Base-by-base conservation (phyloP, 176 grass and related monocot genomes). In the Metroxylon sagu region DNA sequence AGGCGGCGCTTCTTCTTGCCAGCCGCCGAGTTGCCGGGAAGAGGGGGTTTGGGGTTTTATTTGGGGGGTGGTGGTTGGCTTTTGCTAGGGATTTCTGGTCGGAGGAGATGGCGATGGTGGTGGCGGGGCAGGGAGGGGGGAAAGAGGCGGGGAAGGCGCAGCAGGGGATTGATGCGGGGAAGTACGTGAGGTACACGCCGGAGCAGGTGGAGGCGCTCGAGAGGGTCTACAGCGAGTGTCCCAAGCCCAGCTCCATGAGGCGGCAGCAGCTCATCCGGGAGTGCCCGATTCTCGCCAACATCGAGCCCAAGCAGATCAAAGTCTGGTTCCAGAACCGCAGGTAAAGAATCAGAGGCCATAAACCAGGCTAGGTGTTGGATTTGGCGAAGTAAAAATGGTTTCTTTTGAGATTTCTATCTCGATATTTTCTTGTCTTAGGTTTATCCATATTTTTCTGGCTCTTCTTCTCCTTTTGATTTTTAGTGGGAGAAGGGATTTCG, bases 321-420 rank as follows among this genome's bases (percentile, higher is more conserved):
- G 90, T 95, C 62, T 95, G 90, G 90, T 95, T 95, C 75, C 90
- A 95, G 83, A 95, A 95, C 73, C 90, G 90, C 65, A 95, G 90
- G 90, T 95, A 25, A 59, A 72, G 12, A 43, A 35, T 35, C 31
- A 12, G 35, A 43, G 35, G 10, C 35, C 72, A 4, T 4, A 54
- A 48, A 23, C 14, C 25, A 55, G n/a, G 51, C 12, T 48, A 49
- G 53, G 71, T 75, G 65, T 62, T 3, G 4, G 28, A 0, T 17
- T 19, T 48, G 5, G 29, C 49, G 18, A 35, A 19, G 48, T 68
- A 16, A 1, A 39, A 60, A 26, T 21, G 48, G 5, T 50, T 19
- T 16, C 52, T 21, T 8, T 14, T 2, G 14, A 59, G 25, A 59
- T 59, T 27, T 29, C 25, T 43, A 8, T 7, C 31, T 35, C 31